Conservation (phyloP, 1,284 basidiomycete genomes). For the Fomitopsis schrenkii region DNA sequence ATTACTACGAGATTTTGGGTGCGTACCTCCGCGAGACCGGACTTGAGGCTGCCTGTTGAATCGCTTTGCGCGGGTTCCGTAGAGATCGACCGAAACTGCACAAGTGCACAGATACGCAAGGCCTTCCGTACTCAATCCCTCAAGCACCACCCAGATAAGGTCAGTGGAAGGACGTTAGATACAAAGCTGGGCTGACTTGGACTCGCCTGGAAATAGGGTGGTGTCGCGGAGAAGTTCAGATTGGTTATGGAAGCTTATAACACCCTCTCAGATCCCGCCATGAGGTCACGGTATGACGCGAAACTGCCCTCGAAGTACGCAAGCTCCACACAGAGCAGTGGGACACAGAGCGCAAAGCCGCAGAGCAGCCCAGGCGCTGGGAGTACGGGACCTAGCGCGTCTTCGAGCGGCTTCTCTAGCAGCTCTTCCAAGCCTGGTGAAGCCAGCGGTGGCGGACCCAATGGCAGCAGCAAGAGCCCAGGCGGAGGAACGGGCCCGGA, state of each 20-base stretch:
- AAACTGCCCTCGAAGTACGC: neutral
- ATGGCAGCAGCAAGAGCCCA: no score
- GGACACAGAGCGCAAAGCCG: neutral
- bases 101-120: conserved; percentile 10
- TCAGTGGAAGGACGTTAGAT: neutral
- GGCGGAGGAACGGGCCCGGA: no score
- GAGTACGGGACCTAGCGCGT: neutral
- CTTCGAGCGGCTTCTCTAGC: neutral
- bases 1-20: conserved; percentile 14
- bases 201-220: conserved; percentile 6
- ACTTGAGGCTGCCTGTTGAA: neutral
- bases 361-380: neutral
- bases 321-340: neutral
- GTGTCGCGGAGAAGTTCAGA: conserved; percentile 14
- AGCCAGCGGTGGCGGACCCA: neutral
- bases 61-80: neutral
- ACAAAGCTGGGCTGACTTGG: neutral
- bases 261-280: conserved; percentile 3
- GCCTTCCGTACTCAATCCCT: conserved; percentile 7
- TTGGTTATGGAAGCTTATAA: conserved; percentile 8
- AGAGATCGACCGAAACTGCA: conserved; percentile 6
- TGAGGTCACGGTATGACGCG: neutral
- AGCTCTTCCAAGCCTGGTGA: neutral
- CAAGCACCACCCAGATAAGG: conserved; percentile 17
- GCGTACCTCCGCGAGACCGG: neutral